Conservation (phyloP, 2,329 filamentous ascomycete genomes). For the Xylaria sp. region DNA sequence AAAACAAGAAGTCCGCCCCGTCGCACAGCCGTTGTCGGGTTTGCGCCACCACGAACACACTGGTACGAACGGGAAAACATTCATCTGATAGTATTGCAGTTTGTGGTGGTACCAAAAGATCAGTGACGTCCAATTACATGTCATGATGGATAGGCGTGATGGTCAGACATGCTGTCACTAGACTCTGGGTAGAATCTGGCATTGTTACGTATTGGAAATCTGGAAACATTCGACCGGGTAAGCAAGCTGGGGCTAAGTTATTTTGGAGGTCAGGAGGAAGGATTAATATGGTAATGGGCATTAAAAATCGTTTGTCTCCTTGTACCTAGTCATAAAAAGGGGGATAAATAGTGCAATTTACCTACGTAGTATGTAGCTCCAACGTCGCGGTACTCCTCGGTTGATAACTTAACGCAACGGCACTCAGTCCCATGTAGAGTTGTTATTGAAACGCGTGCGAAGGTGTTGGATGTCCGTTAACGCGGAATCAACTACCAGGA, state of each 20-base stretch:
- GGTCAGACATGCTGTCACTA: neutral
- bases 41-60: constrained; percentile 9
- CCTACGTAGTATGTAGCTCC: neutral
- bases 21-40: constrained; percentile 14
- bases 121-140: constrained; percentile 10
- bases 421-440: neutral
- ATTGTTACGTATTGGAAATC: neutral
- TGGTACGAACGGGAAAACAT: neutral
- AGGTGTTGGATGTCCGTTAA: no score
- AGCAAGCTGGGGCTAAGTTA: constrained; percentile 6
- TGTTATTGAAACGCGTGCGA: neutral
- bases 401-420: neutral
- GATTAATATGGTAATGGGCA: neutral
- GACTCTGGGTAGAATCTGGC: neutral
- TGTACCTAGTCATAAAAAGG: neutral
- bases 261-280: constrained; percentile 14
- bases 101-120: neutral
- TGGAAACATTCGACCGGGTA: neutral
- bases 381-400: no score
- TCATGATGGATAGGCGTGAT: neutral
- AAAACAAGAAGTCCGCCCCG: constrained; percentile 8
- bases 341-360: constrained; percentile 2
- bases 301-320: constrained; percentile 4
- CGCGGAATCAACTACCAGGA: no score
- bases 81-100: no score